Base-by-base conservation (phyloP, 169 alveolate species). In the Perkinsus marinus region DNA sequence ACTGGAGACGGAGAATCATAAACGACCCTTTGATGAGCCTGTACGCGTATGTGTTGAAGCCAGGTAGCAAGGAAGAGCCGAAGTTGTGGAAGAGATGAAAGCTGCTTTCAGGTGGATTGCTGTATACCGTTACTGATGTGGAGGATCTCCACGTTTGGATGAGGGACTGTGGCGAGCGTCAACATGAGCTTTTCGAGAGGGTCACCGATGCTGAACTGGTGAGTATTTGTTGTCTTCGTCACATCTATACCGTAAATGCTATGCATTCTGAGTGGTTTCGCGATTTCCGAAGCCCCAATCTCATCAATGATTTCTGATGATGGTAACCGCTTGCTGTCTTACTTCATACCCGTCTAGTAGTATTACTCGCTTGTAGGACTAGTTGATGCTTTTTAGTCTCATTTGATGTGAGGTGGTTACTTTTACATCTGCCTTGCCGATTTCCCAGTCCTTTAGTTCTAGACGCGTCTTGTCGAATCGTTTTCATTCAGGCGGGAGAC, bases 1-100 rank as follows among this genome's bases (percentile, higher is more conserved):
- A 96, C 90, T 96, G 97, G 97, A 91, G 98, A 68, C 93, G 98
- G 68, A 93, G 98, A 89, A 96, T 96, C 68, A 94, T 97, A 39
- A 97, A 96, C 92, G 79, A 92, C 68, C 94, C 96, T 38, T 93
- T 94, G 90, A 93, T 96, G 39, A 91, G 95, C 37, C 93, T 96
- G 43, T 96, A 96, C 89, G 95, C 95, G n/a, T 95, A 95, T 90
- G 36, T 93, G 39, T 89, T 96, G 92, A 90, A 90, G 68, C 92
- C 92, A 6, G 94, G 92, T 43, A 90, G 69, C 57, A 68, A 57
- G 93, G 68, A 0, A 41, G 46, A 6, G 46, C 19, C 46, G 13
- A 43, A 7, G 16, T 16, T 43, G 57, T n/a, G 22, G 30, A 17
- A 30, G 22, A 0, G 90, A 3, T 38, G 0, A 30, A 3, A 39